Conservation (phyloP, 768 basidiomycete genomes). For the Pleurotus eryngii region DNA sequence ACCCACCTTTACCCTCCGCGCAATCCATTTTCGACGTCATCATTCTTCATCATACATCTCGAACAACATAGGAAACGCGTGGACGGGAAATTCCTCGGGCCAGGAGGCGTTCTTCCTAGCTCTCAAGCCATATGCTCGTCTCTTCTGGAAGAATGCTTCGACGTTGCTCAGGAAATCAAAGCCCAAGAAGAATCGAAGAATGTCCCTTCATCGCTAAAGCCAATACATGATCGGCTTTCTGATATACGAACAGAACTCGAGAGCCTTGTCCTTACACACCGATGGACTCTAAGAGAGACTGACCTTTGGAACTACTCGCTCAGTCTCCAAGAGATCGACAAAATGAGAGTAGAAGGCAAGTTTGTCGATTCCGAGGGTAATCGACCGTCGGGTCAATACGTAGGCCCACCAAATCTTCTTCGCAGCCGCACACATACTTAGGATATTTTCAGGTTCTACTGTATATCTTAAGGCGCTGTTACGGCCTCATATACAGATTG, state of each 20-base stretch:
- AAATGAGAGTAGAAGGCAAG: slow-evolving; percentile 95
- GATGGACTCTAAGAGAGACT: slow-evolving; percentile 95
- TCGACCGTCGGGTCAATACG: slow-evolving; percentile 92
- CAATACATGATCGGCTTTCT: slow-evolving; percentile 88
- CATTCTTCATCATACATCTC: background rate
- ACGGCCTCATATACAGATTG: slow-evolving; percentile 91
- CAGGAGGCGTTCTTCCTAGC: slow-evolving; percentile 83
- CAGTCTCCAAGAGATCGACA: slow-evolving; percentile 93
- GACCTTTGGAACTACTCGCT: slow-evolving; percentile 92
- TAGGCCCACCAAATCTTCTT: slow-evolving; percentile 33
- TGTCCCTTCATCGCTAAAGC: slow-evolving; percentile 80
- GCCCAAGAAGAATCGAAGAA: slow-evolving; percentile 89
- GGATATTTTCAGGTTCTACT: slow-evolving; percentile 66
- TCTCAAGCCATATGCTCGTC: slow-evolving; percentile 92
- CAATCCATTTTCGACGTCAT: no score
- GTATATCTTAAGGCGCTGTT: slow-evolving; percentile 91
- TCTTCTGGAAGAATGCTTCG: slow-evolving; percentile 94
- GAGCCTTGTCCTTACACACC: slow-evolving; percentile 87
- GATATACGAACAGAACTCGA: slow-evolving; percentile 88
- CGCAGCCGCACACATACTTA: background rate
- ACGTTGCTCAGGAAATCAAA: slow-evolving; percentile 92
- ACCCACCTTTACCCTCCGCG: no score
- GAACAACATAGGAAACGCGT: slow-evolving; percentile 68
- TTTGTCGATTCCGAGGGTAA: slow-evolving; percentile 94
- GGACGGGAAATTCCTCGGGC: slow-evolving; percentile 93